phyloP scores from a whole-genome alignment of 768 basidiomycete genomes.

The Lactarius sp. region DNA sequence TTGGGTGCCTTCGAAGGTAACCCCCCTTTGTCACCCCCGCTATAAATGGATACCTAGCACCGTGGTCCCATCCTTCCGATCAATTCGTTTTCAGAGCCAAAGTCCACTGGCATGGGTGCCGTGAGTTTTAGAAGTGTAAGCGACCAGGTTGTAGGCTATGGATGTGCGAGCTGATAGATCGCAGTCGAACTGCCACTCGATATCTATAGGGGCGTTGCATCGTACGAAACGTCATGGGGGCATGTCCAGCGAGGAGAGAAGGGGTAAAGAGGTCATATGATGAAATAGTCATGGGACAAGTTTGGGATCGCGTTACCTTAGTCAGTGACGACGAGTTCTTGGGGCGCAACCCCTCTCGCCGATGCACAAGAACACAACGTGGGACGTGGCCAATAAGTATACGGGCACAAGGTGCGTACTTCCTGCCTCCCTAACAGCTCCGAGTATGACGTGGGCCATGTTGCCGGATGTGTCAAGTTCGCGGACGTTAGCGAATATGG shows the following conservation, averaged over 20 bases:
- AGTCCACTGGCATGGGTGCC: slow-evolving; percentile 87
- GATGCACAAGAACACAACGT: slow-evolving; percentile 92
- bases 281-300: no score
- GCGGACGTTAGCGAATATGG: slow-evolving; percentile 91
- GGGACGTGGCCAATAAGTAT: slow-evolving; percentile 91
- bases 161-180: neutral
- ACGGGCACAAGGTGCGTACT: slow-evolving; percentile 72
- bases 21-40: slow-evolving; percentile 19
- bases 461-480: slow-evolving; percentile 41
- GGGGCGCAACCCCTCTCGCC: slow-evolving; percentile 39
- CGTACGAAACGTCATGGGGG: slow-evolving; percentile 94
- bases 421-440: neutral
- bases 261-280: no score
- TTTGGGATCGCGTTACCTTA: no score
- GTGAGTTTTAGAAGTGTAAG: slow-evolving; percentile 87
- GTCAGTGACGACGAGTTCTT: no score
- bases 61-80: slow-evolving; percentile 51
- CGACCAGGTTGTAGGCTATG: neutral
- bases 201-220: slow-evolving; percentile 78
- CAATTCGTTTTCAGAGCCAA: slow-evolving; percentile 77
- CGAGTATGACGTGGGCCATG: neutral
- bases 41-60: slow-evolving; percentile 40
- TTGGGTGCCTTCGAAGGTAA: slow-evolving; percentile 74
- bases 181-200: slow-evolving; percentile 85
- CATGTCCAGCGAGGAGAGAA: slow-evolving; percentile 75